Conservation (phyloP, 176 grass and related monocot species). For the Avena atlantica region DNA sequence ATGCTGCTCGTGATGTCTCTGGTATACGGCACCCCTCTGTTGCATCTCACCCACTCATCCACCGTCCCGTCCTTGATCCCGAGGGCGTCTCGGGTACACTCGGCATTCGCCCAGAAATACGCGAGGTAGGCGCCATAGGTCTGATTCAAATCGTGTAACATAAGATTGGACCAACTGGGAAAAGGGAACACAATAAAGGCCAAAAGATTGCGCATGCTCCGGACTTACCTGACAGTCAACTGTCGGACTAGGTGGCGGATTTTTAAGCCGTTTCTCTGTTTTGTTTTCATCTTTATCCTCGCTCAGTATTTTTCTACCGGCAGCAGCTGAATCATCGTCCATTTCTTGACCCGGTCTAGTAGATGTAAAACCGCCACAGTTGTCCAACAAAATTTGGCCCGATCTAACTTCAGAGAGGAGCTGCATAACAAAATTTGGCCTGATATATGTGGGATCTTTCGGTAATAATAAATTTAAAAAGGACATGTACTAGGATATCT, state of each 20-base stretch:
- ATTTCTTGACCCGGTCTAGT: background rate
- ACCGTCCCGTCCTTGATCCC: conserved; percentile 55
- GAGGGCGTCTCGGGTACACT: conserved; percentile 41
- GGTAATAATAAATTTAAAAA: background rate
- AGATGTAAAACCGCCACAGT: conserved; percentile 36
- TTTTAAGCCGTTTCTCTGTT: background rate
- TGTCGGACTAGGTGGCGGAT: conserved; percentile 39
- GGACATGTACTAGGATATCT: background rate
- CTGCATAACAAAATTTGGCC: conserved; percentile 18
- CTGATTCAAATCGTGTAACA: conserved; percentile 1
- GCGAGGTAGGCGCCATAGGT: conserved; percentile 50
- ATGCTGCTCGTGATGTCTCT: conserved; percentile 1
- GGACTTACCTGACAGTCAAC: conserved; percentile 51
- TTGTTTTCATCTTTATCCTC: background rate
- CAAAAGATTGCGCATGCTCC: background rate
- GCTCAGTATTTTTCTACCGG: conserved; percentile 25
- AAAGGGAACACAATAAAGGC: background rate
- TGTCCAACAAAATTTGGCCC: conserved; percentile 40
- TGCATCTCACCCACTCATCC: conserved; percentile 56
- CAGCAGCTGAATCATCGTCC: background rate
- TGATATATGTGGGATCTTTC: background rate
- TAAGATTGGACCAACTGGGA: background rate
- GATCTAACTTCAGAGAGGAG: background rate
- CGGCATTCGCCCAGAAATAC: conserved; percentile 64
- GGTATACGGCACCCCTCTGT: conserved; percentile 28